phyloP scores from a whole-genome alignment of 1,139 yeast genomes.

The Williopsis jadinii region DNA sequence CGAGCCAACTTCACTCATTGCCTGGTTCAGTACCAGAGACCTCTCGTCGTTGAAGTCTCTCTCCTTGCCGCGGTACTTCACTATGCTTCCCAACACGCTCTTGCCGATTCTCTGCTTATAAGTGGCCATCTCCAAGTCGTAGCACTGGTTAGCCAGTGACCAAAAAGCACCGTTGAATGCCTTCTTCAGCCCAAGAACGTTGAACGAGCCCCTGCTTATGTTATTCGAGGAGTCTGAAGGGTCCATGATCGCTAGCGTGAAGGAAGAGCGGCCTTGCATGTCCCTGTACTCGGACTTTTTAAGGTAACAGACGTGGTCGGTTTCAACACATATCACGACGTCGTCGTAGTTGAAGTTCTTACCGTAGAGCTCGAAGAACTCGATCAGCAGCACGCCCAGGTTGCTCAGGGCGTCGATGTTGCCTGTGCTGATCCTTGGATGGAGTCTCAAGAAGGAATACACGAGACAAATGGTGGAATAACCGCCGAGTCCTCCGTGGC shows the following conservation, averaged over 20 bases:
- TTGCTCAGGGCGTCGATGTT: constrained; percentile 67
- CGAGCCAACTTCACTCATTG: constrained; percentile 1
- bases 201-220: constrained; percentile 80
- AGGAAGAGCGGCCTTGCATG: constrained; percentile 51
- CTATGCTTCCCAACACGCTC: constrained; percentile 76
- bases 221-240: constrained; percentile 82
- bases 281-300: constrained; percentile 49
- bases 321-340: constrained; percentile 56
- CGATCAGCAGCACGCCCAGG: constrained; percentile 81
- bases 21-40: constrained; percentile 46
- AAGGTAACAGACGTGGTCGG: constrained; percentile 49
- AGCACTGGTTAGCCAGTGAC: constrained; percentile 65
- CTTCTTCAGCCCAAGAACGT: constrained; percentile 71
- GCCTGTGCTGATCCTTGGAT: constrained; percentile 68
- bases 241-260: constrained; percentile 77
- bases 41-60: constrained; percentile 81
- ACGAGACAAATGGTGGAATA: constrained; percentile 86
- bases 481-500: constrained; percentile 94
- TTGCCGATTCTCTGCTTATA: constrained; percentile 64
- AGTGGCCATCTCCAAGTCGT: constrained; percentile 45
- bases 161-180: constrained; percentile 93
- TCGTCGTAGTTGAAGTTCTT: constrained; percentile 82
- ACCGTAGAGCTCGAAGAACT: constrained; percentile 94
- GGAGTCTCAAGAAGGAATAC: constrained; percentile 72
- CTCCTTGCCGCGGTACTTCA: constrained; percentile 65